Evolutionary conservation across 768 basidiomycete genomes (phyloP), one percentile per base, ranked within the genome.

Genomic region (Trametes cingulata): DNA sequence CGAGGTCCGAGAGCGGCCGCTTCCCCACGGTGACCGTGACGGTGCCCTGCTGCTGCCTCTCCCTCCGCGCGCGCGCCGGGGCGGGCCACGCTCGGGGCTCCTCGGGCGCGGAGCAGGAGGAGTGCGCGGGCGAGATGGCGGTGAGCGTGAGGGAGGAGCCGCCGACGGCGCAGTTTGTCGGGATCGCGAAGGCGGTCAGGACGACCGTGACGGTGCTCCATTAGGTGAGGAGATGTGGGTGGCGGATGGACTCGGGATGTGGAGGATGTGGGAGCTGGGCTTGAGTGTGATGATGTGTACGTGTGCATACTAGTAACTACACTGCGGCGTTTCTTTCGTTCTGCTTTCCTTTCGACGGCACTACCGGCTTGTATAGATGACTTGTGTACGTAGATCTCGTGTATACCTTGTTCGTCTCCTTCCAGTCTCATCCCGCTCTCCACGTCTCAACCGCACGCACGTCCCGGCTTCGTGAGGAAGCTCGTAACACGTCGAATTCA

Each of bases 11-110:
- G 13, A 42, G 43, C 43, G 49, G 37, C 6, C 48, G 37, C 1
- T 33, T 10, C 6, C 29, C 10, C 29, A 52, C 27, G 0, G 37
- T 52, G 36, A 46, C 60, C 35, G 55, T 62, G 3, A 17, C 33
- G 27, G 61, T 62, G 19, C 55, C 61, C 12, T 62, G 61, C 45
- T 51, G 55, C 20, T 62, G 61, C 45, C 45, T 36, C 19, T 52
- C 56, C 17, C 8, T 62, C 37, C 45, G 45, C n/a, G n/a, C n/a
- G n/a, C n/a, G n/a, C n/a, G 1, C 40, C 22, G 24, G 6, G 35
- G 39, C 22, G 48, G 15, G 27, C 29, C 22, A 22, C 41, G 10
- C 37, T 6, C 37, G 37, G 27, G 22, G 47, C 15, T 12, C 22
- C 19, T 25, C 22, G 14, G 14, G 7, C 12, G 33, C 25, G 24